phyloP scores from a whole-genome alignment of 139 green algal genomes.

The Chlamydomonas schloesseri region DNA sequence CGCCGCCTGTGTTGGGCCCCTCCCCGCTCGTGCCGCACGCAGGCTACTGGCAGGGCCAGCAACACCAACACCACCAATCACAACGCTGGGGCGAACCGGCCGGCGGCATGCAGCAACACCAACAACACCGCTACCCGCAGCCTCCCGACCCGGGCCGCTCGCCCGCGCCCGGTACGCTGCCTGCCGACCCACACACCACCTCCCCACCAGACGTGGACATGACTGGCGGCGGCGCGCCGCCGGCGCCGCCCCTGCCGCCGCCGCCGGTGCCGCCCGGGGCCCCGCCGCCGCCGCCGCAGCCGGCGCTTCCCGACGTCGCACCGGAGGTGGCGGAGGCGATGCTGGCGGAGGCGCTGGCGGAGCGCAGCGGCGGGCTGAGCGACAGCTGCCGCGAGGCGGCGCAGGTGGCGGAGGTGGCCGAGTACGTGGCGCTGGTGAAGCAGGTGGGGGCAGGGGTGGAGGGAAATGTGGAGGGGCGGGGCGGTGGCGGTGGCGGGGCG shows the following conservation, averaged over 20 bases:
- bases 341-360: slow-evolving; percentile 26
- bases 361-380: not conserved
- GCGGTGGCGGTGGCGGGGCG: too few relatives aligned
- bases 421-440: slow-evolving; percentile 32
- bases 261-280: not conserved
- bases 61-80: not conserved
- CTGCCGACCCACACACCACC: not conserved
- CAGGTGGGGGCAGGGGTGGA: slow-evolving; percentile 25
- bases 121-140: too few relatives aligned
- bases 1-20: too few relatives aligned
- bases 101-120: slow-evolving; percentile 1
- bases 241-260: not conserved
- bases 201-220: not conserved
- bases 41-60: too few relatives aligned
- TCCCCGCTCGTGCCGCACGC: too few relatives aligned
- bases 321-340: slow-evolving; percentile 15
- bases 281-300: not conserved
- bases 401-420: slow-evolving; percentile 20
- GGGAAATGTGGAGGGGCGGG: not conserved
- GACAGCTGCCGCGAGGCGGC: not conserved
- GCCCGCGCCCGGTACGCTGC: not conserved
- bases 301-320: not conserved
- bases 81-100: not conserved
- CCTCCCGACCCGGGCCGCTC: slow-evolving; percentile 12
- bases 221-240: not conserved